Evolutionary conservation across 148 eudicot genomes (phyloP), one percentile per base, ranked within the genome.

Genomic region (Rhododendron mucronatum): DNA sequence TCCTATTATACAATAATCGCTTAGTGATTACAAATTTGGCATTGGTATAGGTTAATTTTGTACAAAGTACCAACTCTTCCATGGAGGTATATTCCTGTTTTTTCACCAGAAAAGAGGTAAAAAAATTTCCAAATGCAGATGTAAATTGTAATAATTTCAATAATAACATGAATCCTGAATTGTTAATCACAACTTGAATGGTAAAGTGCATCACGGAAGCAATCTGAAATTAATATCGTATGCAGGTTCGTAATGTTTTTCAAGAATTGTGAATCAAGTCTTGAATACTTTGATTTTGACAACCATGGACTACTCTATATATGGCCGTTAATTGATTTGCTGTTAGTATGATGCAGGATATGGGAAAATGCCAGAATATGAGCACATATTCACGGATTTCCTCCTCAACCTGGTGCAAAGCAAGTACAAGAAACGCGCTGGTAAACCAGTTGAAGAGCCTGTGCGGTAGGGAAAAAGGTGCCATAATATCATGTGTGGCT

Each of bases 351-450:
- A 73, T 85, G 87, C 95, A 96, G 99, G 99, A 61, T 96, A 95
- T 63, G 98, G 98, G 51, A 96, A 96, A 91, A 94, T 96, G 96
- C 98, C 99, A 79, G 98, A 91, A 76, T 96, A 96, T 33, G 98
- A 95, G 90, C 96, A 96, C 86, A 93, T 96, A 82, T 95, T 96
- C 77, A 96, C 99, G 15, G 99, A 96, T 87, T 96, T 96, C 85
- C 91, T 95, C 73, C 90, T 96, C 89, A 87, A 90, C 80, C 88
- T 96, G 85, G 91, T 55, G 20, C 81, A 91, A 59, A 89, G 85
- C 89, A 94, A 93, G 86, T 90, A 90, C 86, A 87, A 84, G 67
- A 76, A 87, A 86, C 85, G 86, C 59, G 1, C 86, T 35, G 67
- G 80, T 55, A 83, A 82, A 53, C 18, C 84, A 47, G 81, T 76